Evolutionary conservation across 106 monocot species (phyloP).

Genomic region (Apostasia ramifera): DNA sequence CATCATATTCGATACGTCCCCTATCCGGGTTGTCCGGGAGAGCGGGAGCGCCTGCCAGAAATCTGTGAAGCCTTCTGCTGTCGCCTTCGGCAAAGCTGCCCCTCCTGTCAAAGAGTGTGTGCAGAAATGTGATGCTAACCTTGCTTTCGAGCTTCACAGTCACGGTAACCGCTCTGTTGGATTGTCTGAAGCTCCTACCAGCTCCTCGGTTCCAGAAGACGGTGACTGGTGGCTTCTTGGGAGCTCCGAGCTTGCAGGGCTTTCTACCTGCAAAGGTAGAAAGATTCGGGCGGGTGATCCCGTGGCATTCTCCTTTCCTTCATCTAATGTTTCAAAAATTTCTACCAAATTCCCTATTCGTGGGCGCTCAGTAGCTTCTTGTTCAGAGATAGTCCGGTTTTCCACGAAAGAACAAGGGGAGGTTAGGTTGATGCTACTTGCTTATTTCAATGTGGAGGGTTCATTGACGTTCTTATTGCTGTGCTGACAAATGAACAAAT

Average conservation of each 20-base stretch:
- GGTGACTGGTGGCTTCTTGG: slow-evolving; percentile 76
- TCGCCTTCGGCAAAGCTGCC: not conserved
- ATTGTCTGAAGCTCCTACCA: not conserved
- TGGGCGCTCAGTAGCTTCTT: slow-evolving; percentile 28
- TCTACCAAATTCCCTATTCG: slow-evolving; percentile 25
- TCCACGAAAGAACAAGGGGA: slow-evolving; percentile 59
- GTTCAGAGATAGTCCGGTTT: slow-evolving; percentile 88
- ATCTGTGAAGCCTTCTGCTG: not conserved
- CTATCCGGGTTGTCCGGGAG: slow-evolving; percentile 11
- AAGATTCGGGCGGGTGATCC: slow-evolving; percentile 46
- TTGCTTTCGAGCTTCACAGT: not conserved
- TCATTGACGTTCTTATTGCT: not conserved
- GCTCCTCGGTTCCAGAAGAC: slow-evolving; percentile 4
- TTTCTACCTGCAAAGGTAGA: slow-evolving; percentile 91
- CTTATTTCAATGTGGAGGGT: not conserved
- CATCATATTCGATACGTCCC: slow-evolving; percentile 77
- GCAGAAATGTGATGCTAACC: not conserved
- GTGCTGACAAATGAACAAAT: not conserved
- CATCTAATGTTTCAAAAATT: not conserved
- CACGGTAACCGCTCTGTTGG: not conserved
- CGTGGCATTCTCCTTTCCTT: slow-evolving; percentile 66
- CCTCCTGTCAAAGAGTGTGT: not conserved
- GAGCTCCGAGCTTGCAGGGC: slow-evolving; percentile 44
- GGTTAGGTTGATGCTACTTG: slow-evolving; percentile 17
- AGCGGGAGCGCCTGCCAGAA: slow-evolving; percentile 3